These are phyloP conservation scores for Carex littledalei DNA, from an alignment of 176 grass and related monocot species.

Conservation along the genomic window DNA sequence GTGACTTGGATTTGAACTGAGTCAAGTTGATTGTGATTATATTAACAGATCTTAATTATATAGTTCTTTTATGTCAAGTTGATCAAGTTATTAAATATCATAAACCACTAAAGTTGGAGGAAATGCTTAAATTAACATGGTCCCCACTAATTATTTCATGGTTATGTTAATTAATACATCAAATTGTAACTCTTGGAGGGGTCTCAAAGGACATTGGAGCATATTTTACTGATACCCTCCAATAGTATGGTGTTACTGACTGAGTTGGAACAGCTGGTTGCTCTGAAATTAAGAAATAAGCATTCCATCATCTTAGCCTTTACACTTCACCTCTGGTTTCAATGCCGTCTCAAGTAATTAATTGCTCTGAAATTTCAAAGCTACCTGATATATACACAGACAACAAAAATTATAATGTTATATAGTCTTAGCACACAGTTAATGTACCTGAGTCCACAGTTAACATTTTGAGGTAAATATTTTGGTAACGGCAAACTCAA, in stretches of 20 bases:
- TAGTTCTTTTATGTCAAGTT: background rate
- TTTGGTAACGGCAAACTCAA: background rate
- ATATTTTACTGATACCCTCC: background rate
- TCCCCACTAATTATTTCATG: background rate
- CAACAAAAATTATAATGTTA: background rate
- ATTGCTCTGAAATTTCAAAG: background rate
- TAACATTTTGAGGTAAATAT: no score
- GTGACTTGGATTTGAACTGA: background rate
- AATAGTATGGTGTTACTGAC: no score
- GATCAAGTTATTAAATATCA: background rate
- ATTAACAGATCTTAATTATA: background rate
- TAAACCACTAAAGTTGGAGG: background rate
- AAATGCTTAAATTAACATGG: background rate
- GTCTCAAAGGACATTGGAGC: background rate
- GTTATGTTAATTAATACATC: background rate
- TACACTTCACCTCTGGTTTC: background rate
- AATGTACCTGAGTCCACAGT: background rate
- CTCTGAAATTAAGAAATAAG: no score
- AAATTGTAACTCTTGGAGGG: background rate
- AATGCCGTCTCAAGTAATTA: background rate
- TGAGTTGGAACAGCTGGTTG: no score
- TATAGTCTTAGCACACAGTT: background rate
- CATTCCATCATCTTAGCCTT: background rate
- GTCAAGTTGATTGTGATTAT: background rate
- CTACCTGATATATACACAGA: background rate